phyloP scores from a whole-genome alignment of 768 basidiomycete genomes.

The Boletus rubropictus region DNA sequence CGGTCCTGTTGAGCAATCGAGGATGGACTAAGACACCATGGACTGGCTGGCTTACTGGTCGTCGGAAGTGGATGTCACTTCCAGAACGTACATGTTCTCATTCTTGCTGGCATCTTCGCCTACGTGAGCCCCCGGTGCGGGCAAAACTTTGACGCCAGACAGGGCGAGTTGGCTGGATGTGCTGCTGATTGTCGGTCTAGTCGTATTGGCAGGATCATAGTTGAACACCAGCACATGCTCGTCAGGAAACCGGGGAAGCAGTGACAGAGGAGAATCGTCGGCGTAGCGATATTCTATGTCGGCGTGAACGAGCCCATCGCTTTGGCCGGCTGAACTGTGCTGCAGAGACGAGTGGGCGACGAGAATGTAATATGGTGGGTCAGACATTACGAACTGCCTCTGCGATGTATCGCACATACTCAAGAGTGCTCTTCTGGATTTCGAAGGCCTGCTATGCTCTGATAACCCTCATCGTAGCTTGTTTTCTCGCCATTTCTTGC shows the following conservation, averaged over 20 bases:
- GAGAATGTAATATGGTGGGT: slow-evolving; percentile 63
- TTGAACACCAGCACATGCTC: slow-evolving; percentile 75
- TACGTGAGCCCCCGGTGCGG: slow-evolving; percentile 67
- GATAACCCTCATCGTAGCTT: slow-evolving; percentile 44
- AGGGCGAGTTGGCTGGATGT: slow-evolving; percentile 44
- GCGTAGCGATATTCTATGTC: slow-evolving; percentile 76
- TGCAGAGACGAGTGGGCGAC: slow-evolving; percentile 51
- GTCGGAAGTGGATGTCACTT: slow-evolving; percentile 49
- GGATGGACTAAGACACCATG: not conserved
- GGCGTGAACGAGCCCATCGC: slow-evolving; percentile 48
- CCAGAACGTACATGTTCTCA: slow-evolving; percentile 69
- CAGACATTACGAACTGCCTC: slow-evolving; percentile 8
- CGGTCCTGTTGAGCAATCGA: slow-evolving; percentile 5
- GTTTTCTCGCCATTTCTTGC: slow-evolving; percentile 58
- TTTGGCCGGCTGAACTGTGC: slow-evolving; percentile 33
- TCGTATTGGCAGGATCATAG: slow-evolving; percentile 44
- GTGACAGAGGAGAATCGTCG: slow-evolving; percentile 65
- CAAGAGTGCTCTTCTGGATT: slow-evolving; percentile 43
- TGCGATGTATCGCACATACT: slow-evolving; percentile 26
- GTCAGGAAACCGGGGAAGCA: slow-evolving; percentile 53
- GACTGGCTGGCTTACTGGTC: slow-evolving; percentile 34
- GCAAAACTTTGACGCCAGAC: slow-evolving; percentile 58
- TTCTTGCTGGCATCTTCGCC: slow-evolving; percentile 46
- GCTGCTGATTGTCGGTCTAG: slow-evolving; percentile 46
- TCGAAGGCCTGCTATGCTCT: slow-evolving; percentile 51